These are phyloP conservation scores for Sphagnum fallax DNA, from an alignment of 228 moss, liverwort and hornwort species.

Conservation along the genomic window DNA sequence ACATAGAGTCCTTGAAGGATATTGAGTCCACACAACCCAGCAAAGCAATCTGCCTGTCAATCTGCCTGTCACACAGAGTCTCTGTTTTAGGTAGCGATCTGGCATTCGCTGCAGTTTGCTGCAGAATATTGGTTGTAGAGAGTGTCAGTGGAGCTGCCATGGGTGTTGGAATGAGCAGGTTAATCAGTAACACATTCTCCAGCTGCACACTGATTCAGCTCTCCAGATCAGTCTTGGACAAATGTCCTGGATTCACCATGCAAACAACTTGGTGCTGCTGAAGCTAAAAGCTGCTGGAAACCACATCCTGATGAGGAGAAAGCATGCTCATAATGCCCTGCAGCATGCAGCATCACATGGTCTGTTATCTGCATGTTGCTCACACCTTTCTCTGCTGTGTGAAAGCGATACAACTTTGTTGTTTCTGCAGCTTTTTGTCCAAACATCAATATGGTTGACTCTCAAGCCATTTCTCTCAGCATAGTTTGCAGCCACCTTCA, in stretches of 20 bases:
- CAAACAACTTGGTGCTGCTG: conserved; percentile 43
- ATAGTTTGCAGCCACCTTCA: conserved; percentile 24
- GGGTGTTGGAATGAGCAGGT: conserved; percentile 45
- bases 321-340: conserved; percentile 24
- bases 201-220: conserved; percentile 40
- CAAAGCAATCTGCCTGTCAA: too few relatives aligned
- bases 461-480: conserved; percentile 29
- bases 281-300: conserved; percentile 35
- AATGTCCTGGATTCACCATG: conserved; percentile 28
- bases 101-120: conserved; percentile 55
- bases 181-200: conserved; percentile 49
- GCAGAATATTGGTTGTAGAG: conserved; percentile 19
- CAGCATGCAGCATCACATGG: conserved; percentile 22
- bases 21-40: too few relatives aligned
- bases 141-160: conserved; percentile 24
- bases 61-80: too few relatives aligned
- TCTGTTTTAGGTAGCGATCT: conserved; percentile 37
- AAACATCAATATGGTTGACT: conserved; percentile 10
- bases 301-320: conserved; percentile 14
- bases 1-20: too few relatives aligned
- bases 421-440: background rate
- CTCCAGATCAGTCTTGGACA: conserved; percentile 44
- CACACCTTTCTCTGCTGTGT: conserved; percentile 21
- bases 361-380: background rate
- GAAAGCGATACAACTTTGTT: background rate